Conservation (phyloP, 2,329 filamentous ascomycete genomes). For the Colletotrichum sp. region DNA sequence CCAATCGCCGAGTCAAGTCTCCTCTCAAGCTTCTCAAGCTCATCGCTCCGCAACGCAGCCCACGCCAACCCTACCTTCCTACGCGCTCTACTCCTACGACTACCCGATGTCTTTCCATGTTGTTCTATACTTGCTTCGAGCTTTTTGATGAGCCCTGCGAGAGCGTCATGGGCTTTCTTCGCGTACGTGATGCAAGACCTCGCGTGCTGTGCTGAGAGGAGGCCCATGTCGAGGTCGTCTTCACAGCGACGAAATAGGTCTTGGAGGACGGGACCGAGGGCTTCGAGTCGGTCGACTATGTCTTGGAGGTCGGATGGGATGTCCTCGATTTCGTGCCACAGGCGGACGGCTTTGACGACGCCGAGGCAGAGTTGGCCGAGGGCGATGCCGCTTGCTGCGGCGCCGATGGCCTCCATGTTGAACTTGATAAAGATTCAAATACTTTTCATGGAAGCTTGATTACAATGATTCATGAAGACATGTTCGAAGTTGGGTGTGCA, state of each 20-base stretch:
- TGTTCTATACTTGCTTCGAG: background rate
- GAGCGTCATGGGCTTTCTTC: background rate
- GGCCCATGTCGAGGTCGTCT: background rate
- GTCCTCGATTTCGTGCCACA: background rate
- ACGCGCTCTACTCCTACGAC: background rate
- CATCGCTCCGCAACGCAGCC: background rate
- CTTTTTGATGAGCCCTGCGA: background rate
- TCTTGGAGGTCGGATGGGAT: background rate
- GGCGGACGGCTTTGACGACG: background rate
- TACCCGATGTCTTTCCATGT: background rate
- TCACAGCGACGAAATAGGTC: background rate
- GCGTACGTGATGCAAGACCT: background rate
- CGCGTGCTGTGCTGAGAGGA: background rate
- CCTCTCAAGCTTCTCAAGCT: background rate
- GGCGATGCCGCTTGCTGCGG: background rate
- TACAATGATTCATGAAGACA: background rate
- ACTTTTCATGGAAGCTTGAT: background rate
- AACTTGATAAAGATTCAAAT: fast-evolving
- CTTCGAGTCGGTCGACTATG: background rate
- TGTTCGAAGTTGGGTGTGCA: background rate
- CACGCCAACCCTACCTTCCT: background rate
- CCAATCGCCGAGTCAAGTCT: background rate
- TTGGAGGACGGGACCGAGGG: background rate
- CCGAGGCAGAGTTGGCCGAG: background rate
- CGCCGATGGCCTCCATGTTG: background rate